Base-by-base conservation (phyloP, 148 eudicot genomes). In the Rhododendron ovatum region DNA sequence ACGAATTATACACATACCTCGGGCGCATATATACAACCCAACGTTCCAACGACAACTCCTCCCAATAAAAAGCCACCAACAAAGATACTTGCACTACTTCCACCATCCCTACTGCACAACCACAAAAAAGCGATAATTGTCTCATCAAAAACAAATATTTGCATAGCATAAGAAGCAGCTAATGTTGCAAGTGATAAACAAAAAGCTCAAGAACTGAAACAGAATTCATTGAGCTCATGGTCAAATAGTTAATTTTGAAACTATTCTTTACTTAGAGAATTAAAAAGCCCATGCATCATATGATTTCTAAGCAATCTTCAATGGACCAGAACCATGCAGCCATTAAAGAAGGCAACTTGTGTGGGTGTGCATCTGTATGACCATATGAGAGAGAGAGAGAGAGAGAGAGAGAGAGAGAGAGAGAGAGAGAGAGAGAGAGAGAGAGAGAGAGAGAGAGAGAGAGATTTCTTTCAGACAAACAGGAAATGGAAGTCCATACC, bases 51-150 rank as follows among this genome's bases (percentile, higher is more conserved):
- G 20, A 93, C 90, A 47, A 92, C 82, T 83, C 97, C 97, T 87
- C 97, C 95, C 89, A 94, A 86, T 30, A 93, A 87, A 89, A 94
- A 94, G 87, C 97, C 97, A 39, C 97, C 88, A 59, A 94, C 90
- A 78, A 94, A 94, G 86, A 88, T 45, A 84, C 93, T 75, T 45
- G 94, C 88, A 84, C 86, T 86, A 83, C 91, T 88, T 86, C 89
- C 92, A 83, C 87, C 94, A 88, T 92, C 92, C 78, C 89, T 61
- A 26, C 91, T 59, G 51, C 84, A 82, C 20, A 28, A 22, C 33
- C 50, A 57, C 78, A 87, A 48, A 83, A 59, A 59, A 11, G 81
- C 8, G 10, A 24, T 33, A 71, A 50, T 84, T 33, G 28, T 65
- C 30, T 24, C 73, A 77, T 30, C 14, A 35, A 39, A 33, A 12